phyloP scores from a whole-genome alignment of 2,329 filamentous ascomycete species.

The Bipolaris sorokiniana region DNA sequence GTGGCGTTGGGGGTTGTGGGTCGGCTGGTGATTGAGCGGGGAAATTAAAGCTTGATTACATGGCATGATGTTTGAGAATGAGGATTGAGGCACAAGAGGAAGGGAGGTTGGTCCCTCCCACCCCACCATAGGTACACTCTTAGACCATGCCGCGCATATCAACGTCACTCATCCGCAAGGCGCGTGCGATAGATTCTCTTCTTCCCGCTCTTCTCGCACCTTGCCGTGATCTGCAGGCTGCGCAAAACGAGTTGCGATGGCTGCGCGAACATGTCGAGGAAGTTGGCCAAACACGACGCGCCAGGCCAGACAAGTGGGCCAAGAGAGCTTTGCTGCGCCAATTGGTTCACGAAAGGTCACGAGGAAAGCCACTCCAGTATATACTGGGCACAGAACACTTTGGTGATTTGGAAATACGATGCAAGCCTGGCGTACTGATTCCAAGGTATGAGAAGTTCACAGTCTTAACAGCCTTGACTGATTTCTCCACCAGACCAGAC shows the following conservation, averaged over 20 bases:
- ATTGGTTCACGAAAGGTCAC: constrained; percentile 50
- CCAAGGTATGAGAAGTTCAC: constrained; percentile 64
- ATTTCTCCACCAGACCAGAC: constrained; percentile 49
- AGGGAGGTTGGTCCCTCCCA: neutral
- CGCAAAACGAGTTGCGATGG: constrained; percentile 75
- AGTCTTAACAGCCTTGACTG: constrained; percentile 10
- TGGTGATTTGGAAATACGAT: constrained; percentile 79
- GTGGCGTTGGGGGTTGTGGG: constrained; percentile 6
- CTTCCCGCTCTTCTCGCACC: constrained; percentile 67
- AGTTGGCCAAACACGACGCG: constrained; percentile 29
- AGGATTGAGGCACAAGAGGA: neutral
- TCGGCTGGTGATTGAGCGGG: constrained; percentile 10
- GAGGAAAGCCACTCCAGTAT: constrained; percentile 86
- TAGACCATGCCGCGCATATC: constrained; percentile 62
- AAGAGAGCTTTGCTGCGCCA: constrained; percentile 31
- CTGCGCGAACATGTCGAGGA: constrained; percentile 63
- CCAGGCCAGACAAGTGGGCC: constrained; percentile 23
- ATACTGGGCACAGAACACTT: constrained; percentile 88
- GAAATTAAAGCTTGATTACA: constrained; percentile 13
- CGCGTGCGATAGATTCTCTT: constrained; percentile 60
- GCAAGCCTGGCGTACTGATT: constrained; percentile 79
- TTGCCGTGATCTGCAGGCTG: constrained; percentile 68
- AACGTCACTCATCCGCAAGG: constrained; percentile 63
- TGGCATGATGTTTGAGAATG: neutral
- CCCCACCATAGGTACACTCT: constrained; percentile 2